These are phyloP conservation scores for Solanum neorickii DNA, from an alignment of 257 asterid species.

Conservation along the genomic window DNA sequence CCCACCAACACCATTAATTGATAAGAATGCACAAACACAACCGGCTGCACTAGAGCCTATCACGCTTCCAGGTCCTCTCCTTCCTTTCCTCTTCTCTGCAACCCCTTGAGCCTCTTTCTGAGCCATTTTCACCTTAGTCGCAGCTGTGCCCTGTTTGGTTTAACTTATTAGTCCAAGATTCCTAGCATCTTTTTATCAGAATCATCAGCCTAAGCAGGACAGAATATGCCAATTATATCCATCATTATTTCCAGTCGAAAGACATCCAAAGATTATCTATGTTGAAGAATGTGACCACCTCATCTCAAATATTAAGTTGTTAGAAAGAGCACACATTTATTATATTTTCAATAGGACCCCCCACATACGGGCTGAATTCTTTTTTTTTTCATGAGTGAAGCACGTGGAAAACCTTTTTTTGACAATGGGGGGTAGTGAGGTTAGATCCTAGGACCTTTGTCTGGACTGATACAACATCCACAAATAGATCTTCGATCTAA, in stretches of 20 bases:
- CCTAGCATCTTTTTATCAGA: not conserved
- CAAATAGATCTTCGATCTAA: not conserved
- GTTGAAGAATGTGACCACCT: not conserved
- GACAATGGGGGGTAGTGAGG: not conserved
- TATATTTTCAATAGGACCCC: not conserved
- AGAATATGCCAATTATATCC: not conserved
- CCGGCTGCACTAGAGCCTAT: conserved; percentile 97
- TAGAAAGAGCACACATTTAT: not conserved
- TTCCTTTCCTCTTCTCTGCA: conserved; percentile 91
- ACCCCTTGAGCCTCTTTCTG: conserved; percentile 95
- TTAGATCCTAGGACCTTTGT: not conserved
- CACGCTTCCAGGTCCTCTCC: conserved; percentile 97
- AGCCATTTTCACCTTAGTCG: conserved; percentile 89
- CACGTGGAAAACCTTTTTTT: not conserved
- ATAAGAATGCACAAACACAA: conserved; percentile 72
- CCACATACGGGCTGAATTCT: not conserved
- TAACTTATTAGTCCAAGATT: not conserved
- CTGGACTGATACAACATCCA: not conserved
- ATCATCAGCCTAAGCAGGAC: not conserved
- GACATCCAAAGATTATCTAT: not conserved
- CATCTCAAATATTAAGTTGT: not conserved
- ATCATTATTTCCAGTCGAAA: not conserved
- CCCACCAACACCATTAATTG: conserved; percentile 70
- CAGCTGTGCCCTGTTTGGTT: conserved; percentile 74
- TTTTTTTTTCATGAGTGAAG: not conserved